These are phyloP conservation scores for Draba incana DNA, from an alignment of 345 rosid genomes.

Conservation along the genomic window DNA sequence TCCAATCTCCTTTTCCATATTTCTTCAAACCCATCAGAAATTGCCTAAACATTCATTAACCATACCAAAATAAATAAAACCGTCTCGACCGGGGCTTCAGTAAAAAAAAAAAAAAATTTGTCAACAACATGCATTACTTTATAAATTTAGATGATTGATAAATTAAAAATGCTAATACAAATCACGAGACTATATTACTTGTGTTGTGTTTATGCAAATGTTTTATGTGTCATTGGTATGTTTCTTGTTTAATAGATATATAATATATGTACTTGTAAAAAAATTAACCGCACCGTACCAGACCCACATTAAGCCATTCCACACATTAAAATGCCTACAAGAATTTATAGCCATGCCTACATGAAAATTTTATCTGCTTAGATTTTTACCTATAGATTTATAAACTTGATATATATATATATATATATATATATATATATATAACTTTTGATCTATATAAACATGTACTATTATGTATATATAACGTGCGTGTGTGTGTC, in stretches of 20 bases:
- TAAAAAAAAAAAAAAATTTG: no score
- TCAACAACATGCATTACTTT: no score
- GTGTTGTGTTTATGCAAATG: not conserved
- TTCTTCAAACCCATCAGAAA: constrained; percentile 90
- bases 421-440: not conserved
- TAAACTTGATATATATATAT: not conserved
- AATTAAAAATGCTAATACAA: no score
- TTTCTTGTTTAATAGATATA: no score
- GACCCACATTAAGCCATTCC: not conserved
- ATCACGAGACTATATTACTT: not conserved
- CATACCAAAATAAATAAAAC: not conserved
- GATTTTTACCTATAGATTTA: constrained; percentile 10
- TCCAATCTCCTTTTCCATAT: constrained; percentile 99
- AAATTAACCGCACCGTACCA: constrained; percentile 18
- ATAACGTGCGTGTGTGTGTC: constrained; percentile 20
- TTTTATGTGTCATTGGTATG: not conserved
- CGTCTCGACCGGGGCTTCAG: no score
- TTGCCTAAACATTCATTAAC: constrained; percentile 57
- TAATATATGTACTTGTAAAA: not conserved
- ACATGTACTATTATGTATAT: not conserved
- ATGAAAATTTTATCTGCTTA: not conserved
- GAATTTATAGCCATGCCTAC: not conserved
- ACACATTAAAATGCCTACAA: constrained; percentile 18
- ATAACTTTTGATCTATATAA: not conserved
- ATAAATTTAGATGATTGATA: no score